Evolutionary conservation across 768 basidiomycete species (phyloP).

Genomic region (Lactarius indigo): DNA sequence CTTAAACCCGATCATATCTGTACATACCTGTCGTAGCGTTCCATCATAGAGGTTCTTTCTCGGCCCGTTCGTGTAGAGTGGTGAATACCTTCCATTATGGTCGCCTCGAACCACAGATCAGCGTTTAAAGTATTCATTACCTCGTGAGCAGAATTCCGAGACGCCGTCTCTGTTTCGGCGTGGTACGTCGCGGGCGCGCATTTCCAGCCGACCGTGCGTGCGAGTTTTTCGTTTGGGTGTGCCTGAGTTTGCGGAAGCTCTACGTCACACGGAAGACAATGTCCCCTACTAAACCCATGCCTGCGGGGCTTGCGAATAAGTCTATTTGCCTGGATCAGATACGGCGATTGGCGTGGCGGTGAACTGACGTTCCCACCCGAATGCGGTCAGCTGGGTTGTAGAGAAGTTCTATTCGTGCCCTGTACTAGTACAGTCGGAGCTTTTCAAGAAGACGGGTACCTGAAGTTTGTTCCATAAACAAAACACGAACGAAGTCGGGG

Average conservation of each 20-base stretch:
- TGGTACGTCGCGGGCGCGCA: not conserved
- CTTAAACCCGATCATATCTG: slow-evolving; percentile 21
- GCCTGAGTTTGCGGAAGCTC: not conserved
- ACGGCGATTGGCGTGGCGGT: slow-evolving; percentile 11
- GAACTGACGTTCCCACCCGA: not conserved
- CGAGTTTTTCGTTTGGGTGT: slow-evolving; percentile 2
- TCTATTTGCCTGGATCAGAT: not conserved
- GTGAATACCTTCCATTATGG: slow-evolving; percentile 3
- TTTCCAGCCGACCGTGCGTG: not conserved
- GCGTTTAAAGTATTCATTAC: slow-evolving; percentile 23
- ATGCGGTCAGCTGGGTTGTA: not conserved
- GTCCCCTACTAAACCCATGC: not conserved
- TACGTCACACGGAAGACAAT: slow-evolving; percentile 5
- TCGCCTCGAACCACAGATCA: slow-evolving; percentile 18
- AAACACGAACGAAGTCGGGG: not conserved
- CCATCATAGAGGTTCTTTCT: slow-evolving; percentile 19
- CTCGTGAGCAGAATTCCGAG: slow-evolving; percentile 15
- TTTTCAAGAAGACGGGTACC: not conserved
- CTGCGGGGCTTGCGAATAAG: not conserved
- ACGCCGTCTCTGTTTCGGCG: slow-evolving; percentile 19
- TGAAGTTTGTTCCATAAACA: slow-evolving; percentile 1
- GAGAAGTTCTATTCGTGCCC: not conserved
- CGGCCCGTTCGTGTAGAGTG: slow-evolving; percentile 13
- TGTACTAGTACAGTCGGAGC: not conserved
- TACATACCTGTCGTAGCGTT: not conserved